phyloP scores from a whole-genome alignment of 2,329 filamentous ascomycete genomes.

The Trichoderma sp. region DNA sequence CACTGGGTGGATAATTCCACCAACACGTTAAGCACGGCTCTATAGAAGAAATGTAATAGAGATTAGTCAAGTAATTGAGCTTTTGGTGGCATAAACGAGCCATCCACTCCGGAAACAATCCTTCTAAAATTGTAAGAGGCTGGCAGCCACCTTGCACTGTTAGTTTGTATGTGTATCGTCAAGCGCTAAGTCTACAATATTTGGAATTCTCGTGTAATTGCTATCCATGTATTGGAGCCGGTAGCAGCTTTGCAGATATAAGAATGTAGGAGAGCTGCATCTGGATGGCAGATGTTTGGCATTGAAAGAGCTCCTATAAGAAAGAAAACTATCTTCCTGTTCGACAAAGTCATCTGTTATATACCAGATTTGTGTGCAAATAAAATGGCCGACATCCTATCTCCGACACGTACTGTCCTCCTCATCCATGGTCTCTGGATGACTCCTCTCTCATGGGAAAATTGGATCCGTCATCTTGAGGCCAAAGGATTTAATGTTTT shows the following conservation, averaged over 20 bases:
- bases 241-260: too few species aligned
- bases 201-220: background rate
- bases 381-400: background rate
- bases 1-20: too few species aligned
- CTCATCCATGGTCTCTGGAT: background rate
- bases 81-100: background rate
- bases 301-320: too few species aligned
- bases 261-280: background rate
- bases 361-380: background rate
- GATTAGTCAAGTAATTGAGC: background rate
- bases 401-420: background rate
- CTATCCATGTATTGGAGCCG: background rate
- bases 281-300: background rate
- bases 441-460: background rate
- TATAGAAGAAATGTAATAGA: background rate
- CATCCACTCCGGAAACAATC: background rate
- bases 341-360: background rate
- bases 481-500: background rate
- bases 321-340: background rate
- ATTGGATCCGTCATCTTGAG: background rate
- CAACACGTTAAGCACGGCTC: background rate
- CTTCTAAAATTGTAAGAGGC: background rate
- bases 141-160: background rate
- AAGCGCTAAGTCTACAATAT: background rate
- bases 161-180: background rate